Evolutionary conservation across 2,329 filamentous ascomycete genomes (phyloP).

Genomic region (Aureobasidium pullulans): DNA sequence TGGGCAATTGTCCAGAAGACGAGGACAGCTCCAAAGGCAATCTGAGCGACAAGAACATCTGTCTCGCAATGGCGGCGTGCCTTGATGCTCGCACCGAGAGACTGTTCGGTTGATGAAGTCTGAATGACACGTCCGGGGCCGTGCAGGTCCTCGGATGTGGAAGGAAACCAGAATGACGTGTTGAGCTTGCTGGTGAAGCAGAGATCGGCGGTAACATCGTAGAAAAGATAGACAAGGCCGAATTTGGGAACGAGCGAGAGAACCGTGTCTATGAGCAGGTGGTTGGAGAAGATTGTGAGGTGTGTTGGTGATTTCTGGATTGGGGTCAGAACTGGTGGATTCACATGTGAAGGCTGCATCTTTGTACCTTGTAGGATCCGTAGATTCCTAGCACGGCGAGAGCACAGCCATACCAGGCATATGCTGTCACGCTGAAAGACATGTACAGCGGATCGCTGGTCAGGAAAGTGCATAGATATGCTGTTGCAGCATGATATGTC

Average conservation of each 20-base stretch:
- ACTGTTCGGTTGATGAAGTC: background rate
- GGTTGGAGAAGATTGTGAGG: constrained; percentile 17
- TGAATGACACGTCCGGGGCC: constrained; percentile 7
- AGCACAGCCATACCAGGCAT: constrained; percentile 22
- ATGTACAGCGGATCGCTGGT: constrained; percentile 24
- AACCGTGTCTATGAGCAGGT: constrained; percentile 17
- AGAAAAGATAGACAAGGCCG: constrained; percentile 15
- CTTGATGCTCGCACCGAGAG: background rate
- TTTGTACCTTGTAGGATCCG: constrained; percentile 20
- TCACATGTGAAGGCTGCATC: background rate
- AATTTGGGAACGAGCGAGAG: constrained; percentile 17
- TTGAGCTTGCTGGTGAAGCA: constrained; percentile 12
- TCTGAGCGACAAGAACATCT: constrained; percentile 9
- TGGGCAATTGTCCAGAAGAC: constrained; percentile 52
- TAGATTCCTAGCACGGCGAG: constrained; percentile 21
- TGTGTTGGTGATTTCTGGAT: constrained; percentile 11
- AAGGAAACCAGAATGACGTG: constrained; percentile 5
- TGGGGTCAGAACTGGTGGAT: background rate
- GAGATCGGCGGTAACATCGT: constrained; percentile 13
- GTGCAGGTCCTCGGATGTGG: background rate
- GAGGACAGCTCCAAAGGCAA: constrained; percentile 29
- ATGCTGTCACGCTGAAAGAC: constrained; percentile 20
- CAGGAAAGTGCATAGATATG: constrained; percentile 20
- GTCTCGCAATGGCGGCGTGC: constrained; percentile 9
- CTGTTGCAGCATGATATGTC: constrained; percentile 21